These are phyloP conservation scores for Malus sieversii DNA, from an alignment of 306 rosid genomes.

Conservation along the genomic window DNA sequence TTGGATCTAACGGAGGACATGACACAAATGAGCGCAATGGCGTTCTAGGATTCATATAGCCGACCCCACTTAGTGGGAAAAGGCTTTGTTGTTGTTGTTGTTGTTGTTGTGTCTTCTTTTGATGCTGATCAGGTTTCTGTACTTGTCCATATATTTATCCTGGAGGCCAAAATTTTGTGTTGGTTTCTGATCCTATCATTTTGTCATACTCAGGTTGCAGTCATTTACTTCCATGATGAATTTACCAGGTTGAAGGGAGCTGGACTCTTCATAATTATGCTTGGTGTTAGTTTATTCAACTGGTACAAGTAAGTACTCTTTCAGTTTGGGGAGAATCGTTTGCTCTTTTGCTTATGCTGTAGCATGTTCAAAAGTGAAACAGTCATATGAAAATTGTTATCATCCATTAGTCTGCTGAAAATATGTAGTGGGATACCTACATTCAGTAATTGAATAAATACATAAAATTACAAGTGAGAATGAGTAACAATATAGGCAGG, in stretches of 20 bases:
- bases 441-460: too few species aligned
- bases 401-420: not conserved
- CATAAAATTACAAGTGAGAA: not conserved
- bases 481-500: not conserved
- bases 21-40: too few species aligned
- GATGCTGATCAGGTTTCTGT: not conserved
- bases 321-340: not conserved
- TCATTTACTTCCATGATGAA: slow-evolving; percentile 76
- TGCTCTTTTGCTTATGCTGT: not conserved
- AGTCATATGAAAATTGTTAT: not conserved
- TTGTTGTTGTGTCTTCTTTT: slow-evolving; percentile 1
- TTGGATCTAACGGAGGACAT: too few species aligned
- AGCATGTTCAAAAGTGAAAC: not conserved
- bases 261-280: slow-evolving; percentile 69
- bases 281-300: slow-evolving; percentile 93
- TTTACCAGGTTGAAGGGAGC: slow-evolving; percentile 85
- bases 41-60: too few species aligned
- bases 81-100: too few species aligned
- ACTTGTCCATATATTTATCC: not conserved
- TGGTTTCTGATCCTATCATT: slow-evolving; percentile 15
- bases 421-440: too few species aligned
- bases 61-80: too few species aligned
- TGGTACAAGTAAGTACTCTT: slow-evolving; percentile 85
- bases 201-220: slow-evolving; percentile 66
- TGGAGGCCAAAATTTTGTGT: not conserved